Percentiles rank a stretch among this genome's conserved stretches.
Evolutionary conservation across 2,329 filamentous ascomycete species (phyloP).

Genomic region (Pestalotiopsis sp.): DNA sequence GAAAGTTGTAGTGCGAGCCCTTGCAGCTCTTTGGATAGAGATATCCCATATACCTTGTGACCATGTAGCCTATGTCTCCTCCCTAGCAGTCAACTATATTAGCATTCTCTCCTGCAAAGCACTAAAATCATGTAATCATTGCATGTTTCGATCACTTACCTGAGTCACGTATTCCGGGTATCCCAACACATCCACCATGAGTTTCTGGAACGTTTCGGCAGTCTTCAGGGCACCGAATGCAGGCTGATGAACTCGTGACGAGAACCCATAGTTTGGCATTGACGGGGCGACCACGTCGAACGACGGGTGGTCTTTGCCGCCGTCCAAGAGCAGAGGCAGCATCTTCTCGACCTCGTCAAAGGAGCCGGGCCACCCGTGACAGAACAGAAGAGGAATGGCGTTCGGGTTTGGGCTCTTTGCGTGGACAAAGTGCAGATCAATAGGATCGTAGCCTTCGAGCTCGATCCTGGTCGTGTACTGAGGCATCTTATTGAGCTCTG

Average conservation of each 20-base stretch:
- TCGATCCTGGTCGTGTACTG: slow-evolving; percentile 58
- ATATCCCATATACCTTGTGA: slow-evolving; percentile 62
- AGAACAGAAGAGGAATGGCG: slow-evolving; percentile 27
- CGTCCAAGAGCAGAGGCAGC: slow-evolving; percentile 38
- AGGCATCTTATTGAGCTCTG: slow-evolving; percentile 59
- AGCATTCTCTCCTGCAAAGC: background rate
- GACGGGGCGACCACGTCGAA: slow-evolving; percentile 52
- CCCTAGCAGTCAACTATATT: slow-evolving; percentile 34
- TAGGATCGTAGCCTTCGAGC: slow-evolving; percentile 58
- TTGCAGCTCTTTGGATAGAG: slow-evolving; percentile 65
- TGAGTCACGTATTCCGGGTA: slow-evolving; percentile 60
- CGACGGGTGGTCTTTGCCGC: slow-evolving; percentile 29
- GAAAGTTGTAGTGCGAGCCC: slow-evolving; percentile 44
- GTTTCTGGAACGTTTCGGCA: slow-evolving; percentile 58
- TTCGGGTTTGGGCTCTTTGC: slow-evolving; percentile 50
- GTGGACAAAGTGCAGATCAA: slow-evolving; percentile 67
- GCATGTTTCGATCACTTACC: background rate
- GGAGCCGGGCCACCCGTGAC: slow-evolving; percentile 54
- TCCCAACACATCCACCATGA: slow-evolving; percentile 60
- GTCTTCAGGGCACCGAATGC: slow-evolving; percentile 61
- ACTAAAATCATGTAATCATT: background rate
- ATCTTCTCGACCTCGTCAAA: slow-evolving; percentile 64
- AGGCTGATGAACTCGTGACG: slow-evolving; percentile 37
- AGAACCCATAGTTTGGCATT: slow-evolving; percentile 49
- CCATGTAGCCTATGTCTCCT: slow-evolving; percentile 70